phyloP scores from a whole-genome alignment of 2,329 filamentous ascomycete species.

The Fusarium hainanense region DNA sequence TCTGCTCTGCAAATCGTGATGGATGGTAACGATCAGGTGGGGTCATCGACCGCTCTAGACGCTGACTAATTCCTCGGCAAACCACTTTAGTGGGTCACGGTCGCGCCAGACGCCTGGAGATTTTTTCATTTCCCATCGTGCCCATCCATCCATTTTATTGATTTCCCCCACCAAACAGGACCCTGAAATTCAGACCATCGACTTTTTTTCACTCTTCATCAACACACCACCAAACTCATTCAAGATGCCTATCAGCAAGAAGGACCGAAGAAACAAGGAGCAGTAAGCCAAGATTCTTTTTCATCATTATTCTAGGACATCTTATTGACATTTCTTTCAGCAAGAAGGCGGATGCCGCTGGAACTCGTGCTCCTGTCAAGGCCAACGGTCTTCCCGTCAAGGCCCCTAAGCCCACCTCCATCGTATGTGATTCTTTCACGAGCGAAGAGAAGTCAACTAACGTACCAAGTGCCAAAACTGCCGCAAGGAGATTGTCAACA shows the following conservation, averaged over 20 bases:
- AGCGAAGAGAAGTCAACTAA: background rate
- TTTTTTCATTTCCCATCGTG: too few relatives aligned
- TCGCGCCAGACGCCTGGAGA: constrained; percentile 1
- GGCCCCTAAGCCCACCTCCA: constrained; percentile 57
- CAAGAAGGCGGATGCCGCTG: constrained; percentile 65
- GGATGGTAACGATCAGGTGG: background rate
- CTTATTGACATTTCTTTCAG: background rate
- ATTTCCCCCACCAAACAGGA: constrained; percentile 6
- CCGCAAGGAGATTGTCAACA: constrained; percentile 62
- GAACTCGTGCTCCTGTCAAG: constrained; percentile 64
- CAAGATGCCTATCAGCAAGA: constrained; percentile 33
- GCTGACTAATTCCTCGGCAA: constrained; percentile 12
- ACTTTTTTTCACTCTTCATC: background rate
- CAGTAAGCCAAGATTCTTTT: background rate
- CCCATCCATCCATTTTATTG: too few relatives aligned
- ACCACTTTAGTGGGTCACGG: background rate
- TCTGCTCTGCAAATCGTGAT: too few relatives aligned
- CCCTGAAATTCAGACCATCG: constrained; percentile 11
- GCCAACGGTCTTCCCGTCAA: constrained; percentile 67
- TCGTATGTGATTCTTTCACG: constrained; percentile 21
- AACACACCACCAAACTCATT: background rate
- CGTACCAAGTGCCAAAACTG: constrained; percentile 59
- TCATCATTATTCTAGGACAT: background rate
- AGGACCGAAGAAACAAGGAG: constrained; percentile 31
- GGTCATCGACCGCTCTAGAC: constrained; percentile 10